A percentile compares a stretch with the other conserved stretches of the same genome.
phyloP scores from a whole-genome alignment of 1,284 basidiomycete genomes.

The Phellopilus nigrolimitatus region DNA sequence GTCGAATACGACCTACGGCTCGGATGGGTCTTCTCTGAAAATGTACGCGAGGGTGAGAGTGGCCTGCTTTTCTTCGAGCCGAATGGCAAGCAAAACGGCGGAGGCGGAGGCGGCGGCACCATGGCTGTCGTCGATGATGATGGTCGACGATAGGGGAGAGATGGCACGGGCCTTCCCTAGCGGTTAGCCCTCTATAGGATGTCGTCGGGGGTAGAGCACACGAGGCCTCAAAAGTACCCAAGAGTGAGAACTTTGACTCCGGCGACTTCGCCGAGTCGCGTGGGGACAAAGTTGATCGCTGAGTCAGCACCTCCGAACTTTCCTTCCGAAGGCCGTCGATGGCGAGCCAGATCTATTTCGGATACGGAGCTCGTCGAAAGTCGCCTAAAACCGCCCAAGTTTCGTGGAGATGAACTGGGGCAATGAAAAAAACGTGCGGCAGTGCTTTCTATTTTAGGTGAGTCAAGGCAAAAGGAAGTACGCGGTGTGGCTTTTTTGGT shows the following conservation, averaged over 20 bases:
- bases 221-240: neutral
- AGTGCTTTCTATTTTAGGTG: no score
- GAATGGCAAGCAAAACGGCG: slow-evolving; percentile 19
- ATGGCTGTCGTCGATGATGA: slow-evolving; percentile 6
- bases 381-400: neutral
- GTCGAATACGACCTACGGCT: slow-evolving; percentile 8
- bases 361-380: neutral
- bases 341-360: no score
- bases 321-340: neutral
- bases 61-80: slow-evolving; percentile 12
- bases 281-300: neutral
- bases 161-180: slow-evolving; percentile 1
- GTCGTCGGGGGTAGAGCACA: neutral
- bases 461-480: no score
- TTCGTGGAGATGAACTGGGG: slow-evolving; percentile 2
- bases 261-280: neutral
- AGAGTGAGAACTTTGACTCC: neutral
- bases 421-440: no score
- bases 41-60: slow-evolving; percentile 9
- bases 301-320: neutral
- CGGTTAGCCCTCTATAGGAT: slow-evolving; percentile 3
- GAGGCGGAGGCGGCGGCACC: slow-evolving; percentile 17
- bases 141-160: slow-evolving; percentile 11
- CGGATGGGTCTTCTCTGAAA: slow-evolving; percentile 21
- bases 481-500: neutral